Percentiles rank a stretch among this genome's conserved stretches.
phyloP scores from a whole-genome alignment of 2,329 filamentous ascomycete species.

The Verticillium nonalfalfae region DNA sequence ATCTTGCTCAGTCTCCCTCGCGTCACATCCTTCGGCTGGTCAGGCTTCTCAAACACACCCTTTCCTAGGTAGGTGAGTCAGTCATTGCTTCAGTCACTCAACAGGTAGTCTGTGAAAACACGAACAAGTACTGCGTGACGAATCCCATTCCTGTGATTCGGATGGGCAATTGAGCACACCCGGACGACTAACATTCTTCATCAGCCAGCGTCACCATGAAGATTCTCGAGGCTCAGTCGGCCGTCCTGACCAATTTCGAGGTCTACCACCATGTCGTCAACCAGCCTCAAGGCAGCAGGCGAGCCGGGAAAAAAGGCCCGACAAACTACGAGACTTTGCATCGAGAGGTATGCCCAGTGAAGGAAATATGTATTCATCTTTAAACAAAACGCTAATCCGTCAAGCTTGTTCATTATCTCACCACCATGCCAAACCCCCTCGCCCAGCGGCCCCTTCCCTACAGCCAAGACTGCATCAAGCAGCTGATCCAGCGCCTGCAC shows the following conservation, averaged over 20 bases:
- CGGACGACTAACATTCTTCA: neutral
- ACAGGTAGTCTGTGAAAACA: too few relatives aligned
- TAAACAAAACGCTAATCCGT: slow-evolving; percentile 5
- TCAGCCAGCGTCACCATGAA: slow-evolving; percentile 43
- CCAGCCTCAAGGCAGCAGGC: slow-evolving; percentile 41
- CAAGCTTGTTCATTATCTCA: slow-evolving; percentile 56
- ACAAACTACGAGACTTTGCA: slow-evolving; percentile 55
- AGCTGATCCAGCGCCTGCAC: slow-evolving; percentile 48
- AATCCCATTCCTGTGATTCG: neutral
- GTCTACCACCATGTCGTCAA: slow-evolving; percentile 60
- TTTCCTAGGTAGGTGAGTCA: neutral
- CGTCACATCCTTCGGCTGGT: too few relatives aligned
- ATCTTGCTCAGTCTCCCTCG: too few relatives aligned
- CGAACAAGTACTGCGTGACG: too few relatives aligned
- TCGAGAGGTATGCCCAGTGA: slow-evolving; percentile 48
- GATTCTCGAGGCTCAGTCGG: slow-evolving; percentile 65
- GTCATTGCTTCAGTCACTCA: neutral
- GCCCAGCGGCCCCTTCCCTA: slow-evolving; percentile 49
- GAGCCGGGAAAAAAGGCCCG: slow-evolving; percentile 24
- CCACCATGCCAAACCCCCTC: slow-evolving; percentile 47
- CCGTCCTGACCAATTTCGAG: slow-evolving; percentile 66
- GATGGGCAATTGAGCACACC: neutral
- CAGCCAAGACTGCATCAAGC: slow-evolving; percentile 41
- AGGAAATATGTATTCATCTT: neutral
- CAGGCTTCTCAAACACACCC: neutral